phyloP scores from a whole-genome alignment of 2,329 filamentous ascomycete genomes.

The Apiospora malaysiana region DNA sequence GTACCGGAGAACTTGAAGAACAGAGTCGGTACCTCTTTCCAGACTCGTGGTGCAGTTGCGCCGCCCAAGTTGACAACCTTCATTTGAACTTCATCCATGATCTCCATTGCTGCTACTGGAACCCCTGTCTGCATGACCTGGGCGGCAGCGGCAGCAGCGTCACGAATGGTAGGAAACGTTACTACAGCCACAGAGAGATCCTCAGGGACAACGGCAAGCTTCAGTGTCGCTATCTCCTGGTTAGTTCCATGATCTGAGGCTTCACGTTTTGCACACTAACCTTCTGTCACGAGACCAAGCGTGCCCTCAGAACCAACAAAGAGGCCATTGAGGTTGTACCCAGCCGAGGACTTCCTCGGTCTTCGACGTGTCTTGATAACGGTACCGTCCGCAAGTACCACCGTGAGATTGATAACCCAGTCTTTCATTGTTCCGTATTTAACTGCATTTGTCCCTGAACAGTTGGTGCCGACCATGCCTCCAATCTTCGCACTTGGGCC shows the following conservation, averaged over 20 bases:
- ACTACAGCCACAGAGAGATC: constrained; percentile 80
- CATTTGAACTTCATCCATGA: constrained; percentile 92
- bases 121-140: constrained; percentile 77
- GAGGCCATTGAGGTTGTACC: constrained; percentile 81
- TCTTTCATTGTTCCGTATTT: constrained; percentile 88
- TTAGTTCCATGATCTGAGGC: background rate
- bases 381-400: constrained; percentile 79
- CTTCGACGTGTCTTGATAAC: constrained; percentile 79
- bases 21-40: constrained; percentile 78
- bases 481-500: constrained; percentile 75
- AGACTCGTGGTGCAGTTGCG: constrained; percentile 69
- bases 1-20: constrained; percentile 90
- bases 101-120: constrained; percentile 78
- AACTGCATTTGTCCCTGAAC: constrained; percentile 79
- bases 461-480: constrained; percentile 83
- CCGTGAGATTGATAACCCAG: constrained; percentile 83
- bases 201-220: constrained; percentile 77
- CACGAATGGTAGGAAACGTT: constrained; percentile 77
- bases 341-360: constrained; percentile 81
- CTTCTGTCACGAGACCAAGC: constrained; percentile 79
- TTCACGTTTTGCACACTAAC: constrained; percentile 34
- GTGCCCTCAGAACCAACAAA: constrained; percentile 87
- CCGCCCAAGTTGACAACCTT: constrained; percentile 78
- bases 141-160: constrained; percentile 76
- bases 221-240: constrained; percentile 67